Conservation (phyloP, 1,284 basidiomycete species). For the Chalciporus sp. region DNA sequence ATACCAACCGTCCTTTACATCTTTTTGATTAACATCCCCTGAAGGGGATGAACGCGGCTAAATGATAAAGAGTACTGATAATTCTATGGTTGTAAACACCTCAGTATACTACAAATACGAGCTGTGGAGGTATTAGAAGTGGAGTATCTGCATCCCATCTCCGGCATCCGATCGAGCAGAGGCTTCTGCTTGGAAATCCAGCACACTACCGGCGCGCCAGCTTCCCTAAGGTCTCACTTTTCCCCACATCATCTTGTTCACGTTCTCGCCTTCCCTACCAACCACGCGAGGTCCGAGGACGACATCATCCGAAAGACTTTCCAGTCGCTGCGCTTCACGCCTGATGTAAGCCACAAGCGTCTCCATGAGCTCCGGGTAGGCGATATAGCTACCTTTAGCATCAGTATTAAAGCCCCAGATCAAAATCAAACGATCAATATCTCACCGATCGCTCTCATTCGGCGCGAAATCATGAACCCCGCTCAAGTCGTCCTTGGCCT, state of each 20-base stretch:
- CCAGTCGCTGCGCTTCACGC: slow-evolving; percentile 75
- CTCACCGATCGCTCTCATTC: slow-evolving; percentile 44
- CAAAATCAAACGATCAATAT: not conserved
- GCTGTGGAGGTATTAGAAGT: not conserved
- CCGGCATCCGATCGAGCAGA: no score
- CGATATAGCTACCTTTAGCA: slow-evolving; percentile 59
- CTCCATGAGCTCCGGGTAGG: slow-evolving; percentile 79
- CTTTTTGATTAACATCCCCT: no score
- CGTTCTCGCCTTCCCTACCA: slow-evolving; percentile 30
- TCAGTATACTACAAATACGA: not conserved
- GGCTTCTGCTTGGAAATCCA: not conserved
- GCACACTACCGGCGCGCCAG: not conserved
- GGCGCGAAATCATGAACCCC: slow-evolving; percentile 73
- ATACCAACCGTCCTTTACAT: no score
- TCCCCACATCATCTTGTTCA: slow-evolving; percentile 29
- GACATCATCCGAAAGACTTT: slow-evolving; percentile 69
- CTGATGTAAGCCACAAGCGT: slow-evolving; percentile 78
- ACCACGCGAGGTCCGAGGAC: slow-evolving; percentile 48
- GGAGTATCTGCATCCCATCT: not conserved
- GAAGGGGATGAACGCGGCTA: not conserved
- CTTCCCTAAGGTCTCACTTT: slow-evolving; percentile 21
- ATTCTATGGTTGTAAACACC: not conserved
- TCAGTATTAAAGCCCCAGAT: not conserved
- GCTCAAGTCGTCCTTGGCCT: slow-evolving; percentile 62
- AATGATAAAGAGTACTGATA: not conserved